These are phyloP conservation scores for Calonectria ilicicola DNA, from an alignment of 2,329 filamentous ascomycete species.

Conservation along the genomic window DNA sequence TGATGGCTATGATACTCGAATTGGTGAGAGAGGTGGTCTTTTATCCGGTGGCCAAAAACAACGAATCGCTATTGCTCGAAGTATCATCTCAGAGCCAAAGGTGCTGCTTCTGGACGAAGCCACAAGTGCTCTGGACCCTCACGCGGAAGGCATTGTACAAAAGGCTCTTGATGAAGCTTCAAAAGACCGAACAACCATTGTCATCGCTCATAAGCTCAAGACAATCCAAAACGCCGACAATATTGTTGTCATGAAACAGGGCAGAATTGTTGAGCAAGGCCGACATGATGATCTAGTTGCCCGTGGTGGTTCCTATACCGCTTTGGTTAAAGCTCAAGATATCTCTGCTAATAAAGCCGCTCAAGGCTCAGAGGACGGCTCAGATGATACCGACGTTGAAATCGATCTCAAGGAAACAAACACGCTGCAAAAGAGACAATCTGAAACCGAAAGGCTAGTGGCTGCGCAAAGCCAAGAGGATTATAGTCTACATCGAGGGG, in stretches of 20 bases:
- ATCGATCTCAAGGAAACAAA: neutral
- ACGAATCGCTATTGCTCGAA: constrained; percentile 67
- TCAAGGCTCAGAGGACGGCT: neutral
- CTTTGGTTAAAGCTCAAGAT: constrained; percentile 54
- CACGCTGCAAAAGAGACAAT: neutral
- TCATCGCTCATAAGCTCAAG: constrained; percentile 70
- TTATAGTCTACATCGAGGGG: neutral
- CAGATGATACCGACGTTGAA: neutral
- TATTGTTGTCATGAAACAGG: constrained; percentile 71
- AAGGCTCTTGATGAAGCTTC: constrained; percentile 64
- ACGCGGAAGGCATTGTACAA: constrained; percentile 62
- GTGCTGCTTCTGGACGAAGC: constrained; percentile 55
- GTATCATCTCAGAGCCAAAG: constrained; percentile 53
- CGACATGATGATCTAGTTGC: constrained; percentile 62
- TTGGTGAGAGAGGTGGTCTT: constrained; percentile 72
- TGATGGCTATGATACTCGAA: constrained; percentile 61
- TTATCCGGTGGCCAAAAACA: constrained; percentile 75
- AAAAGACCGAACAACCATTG: constrained; percentile 69
- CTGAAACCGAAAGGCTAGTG: neutral
- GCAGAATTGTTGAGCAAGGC: constrained; percentile 69
- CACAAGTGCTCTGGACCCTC: constrained; percentile 64
- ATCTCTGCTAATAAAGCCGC: neutral
- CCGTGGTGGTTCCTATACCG: constrained; percentile 58
- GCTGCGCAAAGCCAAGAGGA: neutral
- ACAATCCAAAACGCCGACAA: constrained; percentile 71